Conservation (phyloP, 2,329 filamentous ascomycete species). For the Tolypocladium tropicale region DNA sequence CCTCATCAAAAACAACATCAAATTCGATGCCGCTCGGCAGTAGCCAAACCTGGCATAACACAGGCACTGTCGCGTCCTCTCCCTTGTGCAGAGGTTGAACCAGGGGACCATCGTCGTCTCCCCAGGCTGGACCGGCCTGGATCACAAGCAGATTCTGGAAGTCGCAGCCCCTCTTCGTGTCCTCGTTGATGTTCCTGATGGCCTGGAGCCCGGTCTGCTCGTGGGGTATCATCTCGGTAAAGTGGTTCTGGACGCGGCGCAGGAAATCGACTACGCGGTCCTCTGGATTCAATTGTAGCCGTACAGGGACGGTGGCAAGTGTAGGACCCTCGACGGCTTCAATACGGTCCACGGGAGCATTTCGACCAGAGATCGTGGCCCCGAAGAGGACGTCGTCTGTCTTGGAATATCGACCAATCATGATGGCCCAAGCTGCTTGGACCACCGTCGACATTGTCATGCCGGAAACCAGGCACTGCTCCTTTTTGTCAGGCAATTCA, state of each 20-base stretch:
- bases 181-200: background rate
- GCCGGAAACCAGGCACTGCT: background rate
- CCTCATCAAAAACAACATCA: background rate
- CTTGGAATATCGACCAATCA: slow-evolving; percentile 8
- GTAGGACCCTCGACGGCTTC: slow-evolving; percentile 15
- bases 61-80: slow-evolving; percentile 1
- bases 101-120: background rate
- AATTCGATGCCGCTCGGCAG: background rate
- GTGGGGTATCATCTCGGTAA: slow-evolving; percentile 5
- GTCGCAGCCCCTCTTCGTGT: background rate
- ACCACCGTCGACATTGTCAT: slow-evolving; percentile 9
- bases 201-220: slow-evolving; percentile 3
- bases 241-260: slow-evolving; percentile 9
- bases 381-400: slow-evolving; percentile 13
- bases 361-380: slow-evolving; percentile 14
- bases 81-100: background rate
- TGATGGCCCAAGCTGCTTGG: slow-evolving; percentile 12
- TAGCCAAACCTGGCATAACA: background rate
- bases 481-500: background rate
- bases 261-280: slow-evolving; percentile 9
- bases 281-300: slow-evolving; percentile 4
- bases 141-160: slow-evolving; percentile 1
- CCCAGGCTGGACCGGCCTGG: background rate
- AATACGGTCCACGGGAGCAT: slow-evolving; percentile 12
- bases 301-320: slow-evolving; percentile 16